Base-by-base conservation (phyloP, 2,329 filamentous ascomycete species). In the Phyllosticta paracitricarpa region DNA sequence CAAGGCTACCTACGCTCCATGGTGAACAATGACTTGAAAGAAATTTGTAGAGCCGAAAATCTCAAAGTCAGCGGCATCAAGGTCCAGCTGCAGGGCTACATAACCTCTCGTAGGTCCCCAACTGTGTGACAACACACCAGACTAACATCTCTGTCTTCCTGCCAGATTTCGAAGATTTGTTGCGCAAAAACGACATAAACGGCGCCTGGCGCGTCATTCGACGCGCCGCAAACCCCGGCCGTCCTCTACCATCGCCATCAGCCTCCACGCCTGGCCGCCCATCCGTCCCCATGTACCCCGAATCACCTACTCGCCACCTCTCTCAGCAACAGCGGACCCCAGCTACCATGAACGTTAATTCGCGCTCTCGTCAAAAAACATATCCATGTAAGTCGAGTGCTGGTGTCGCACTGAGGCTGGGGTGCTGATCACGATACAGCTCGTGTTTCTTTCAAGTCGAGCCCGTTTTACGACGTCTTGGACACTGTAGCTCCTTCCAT, bases 31-130 rank as follows among this genome's bases (percentile, higher is more conserved):
- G 86, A 92, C 68, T 82, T 97, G 56, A 89, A 91, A 68, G 81
- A 81, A 58, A 87, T 97, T 66, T 89, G 93, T 70, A 82, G 84
- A 65, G 79, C 83, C 63, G 89, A 96, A 76, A 83, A 85, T 55
- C 79, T 96, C 40, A 82, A 84, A 66, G 88, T 89, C 63, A 89
- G 87, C 28, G 94, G 94, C 22, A 87, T 94, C 69, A 99, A 99
- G 79, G 84, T 85, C 35, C 83, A 89, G 52, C 78, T 97, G 63
- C 91, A 96, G 75, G 77, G 78, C 62, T 87, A 93, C 68, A 89
- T 97, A 64, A 84, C 88, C 65, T 79, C 84, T 63, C 83, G 94
- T 97, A 80, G 75, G 89, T 84, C 12, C 40, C 52, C 51, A 48
- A 54, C 59, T 17, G 62, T 52, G 35, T 48, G 35, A 40, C 33